Conservation (phyloP, 768 basidiomycete species). For the Tricholoma furcatifolium region DNA sequence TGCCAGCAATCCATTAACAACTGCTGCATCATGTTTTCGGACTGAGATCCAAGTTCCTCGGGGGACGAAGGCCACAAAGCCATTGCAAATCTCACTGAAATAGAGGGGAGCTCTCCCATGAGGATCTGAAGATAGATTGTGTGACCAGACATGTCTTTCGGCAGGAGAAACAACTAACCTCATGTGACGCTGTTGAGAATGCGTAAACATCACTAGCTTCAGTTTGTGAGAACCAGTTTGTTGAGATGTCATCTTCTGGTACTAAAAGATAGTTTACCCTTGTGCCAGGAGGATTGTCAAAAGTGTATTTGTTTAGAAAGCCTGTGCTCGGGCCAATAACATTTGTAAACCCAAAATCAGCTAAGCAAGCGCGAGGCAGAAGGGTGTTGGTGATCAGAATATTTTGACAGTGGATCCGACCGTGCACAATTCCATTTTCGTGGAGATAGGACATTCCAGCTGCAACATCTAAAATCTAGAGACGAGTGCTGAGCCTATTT, state of each 20-base stretch:
- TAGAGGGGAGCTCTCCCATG: not conserved
- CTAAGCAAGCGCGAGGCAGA: not conserved
- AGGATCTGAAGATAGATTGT: constrained; percentile 2
- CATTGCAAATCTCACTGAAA: too few species aligned
- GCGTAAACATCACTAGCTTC: constrained; percentile 13
- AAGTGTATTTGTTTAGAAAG: too few species aligned
- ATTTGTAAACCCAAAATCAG: not conserved
- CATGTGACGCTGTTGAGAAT: constrained; percentile 9
- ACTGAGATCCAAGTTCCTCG: not conserved
- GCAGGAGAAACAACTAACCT: not conserved
- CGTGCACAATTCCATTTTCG: constrained; percentile 1
- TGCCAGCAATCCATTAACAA: not conserved
- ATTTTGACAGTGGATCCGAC: not conserved
- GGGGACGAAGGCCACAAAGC: too few species aligned
- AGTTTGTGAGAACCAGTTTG: not conserved
- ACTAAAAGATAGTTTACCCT: not conserved
- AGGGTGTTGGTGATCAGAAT: not conserved
- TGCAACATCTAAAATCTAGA: constrained; percentile 2
- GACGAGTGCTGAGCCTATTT: not conserved
- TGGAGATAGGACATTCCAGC: constrained; percentile 12
- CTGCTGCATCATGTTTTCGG: not conserved
- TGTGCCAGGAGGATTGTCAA: not conserved
- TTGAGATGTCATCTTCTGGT: not conserved
- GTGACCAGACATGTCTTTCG: not conserved
- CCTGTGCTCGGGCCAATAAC: not conserved